Percentiles rank a stretch among this genome's conserved stretches.
Evolutionary conservation across 192 early-diverging fungal species (phyloP).

Genomic region (Linnemannia exigua): DNA sequence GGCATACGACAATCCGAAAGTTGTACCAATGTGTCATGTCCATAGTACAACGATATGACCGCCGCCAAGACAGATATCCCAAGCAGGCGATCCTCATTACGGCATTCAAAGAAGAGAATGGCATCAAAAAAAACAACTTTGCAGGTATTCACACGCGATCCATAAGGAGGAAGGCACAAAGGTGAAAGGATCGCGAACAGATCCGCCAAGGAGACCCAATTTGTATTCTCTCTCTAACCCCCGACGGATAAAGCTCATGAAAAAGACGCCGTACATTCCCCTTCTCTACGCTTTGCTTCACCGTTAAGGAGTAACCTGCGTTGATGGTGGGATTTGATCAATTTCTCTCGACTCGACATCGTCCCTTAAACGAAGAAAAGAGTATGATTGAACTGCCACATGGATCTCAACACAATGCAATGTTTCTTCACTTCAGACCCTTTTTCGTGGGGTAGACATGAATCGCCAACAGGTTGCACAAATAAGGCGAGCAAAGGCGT

Average conservation of each 20-base stretch:
- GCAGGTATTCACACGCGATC: background rate
- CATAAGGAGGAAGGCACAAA: background rate
- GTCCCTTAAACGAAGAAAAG: background rate
- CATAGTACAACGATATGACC: background rate
- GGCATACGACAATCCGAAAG: background rate
- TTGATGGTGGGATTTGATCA: background rate
- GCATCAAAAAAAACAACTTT: background rate
- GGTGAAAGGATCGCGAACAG: background rate
- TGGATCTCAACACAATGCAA: background rate
- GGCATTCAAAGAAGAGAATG: background rate
- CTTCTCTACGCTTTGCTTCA: background rate
- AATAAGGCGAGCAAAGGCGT: background rate
- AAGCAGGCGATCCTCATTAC: background rate
- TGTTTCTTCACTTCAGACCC: background rate
- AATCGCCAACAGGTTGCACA: background rate
- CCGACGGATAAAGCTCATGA: background rate
- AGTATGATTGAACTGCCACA: background rate
- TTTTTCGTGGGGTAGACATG: background rate
- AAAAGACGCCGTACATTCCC: background rate
- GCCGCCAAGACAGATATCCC: background rate
- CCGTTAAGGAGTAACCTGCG: background rate
- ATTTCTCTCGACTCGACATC: too few relatives aligned
- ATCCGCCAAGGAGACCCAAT: background rate
- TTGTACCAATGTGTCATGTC: background rate
- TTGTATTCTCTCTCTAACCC: background rate